Conservation (phyloP, 2,329 filamentous ascomycete species). For the Massarina eburnea region DNA sequence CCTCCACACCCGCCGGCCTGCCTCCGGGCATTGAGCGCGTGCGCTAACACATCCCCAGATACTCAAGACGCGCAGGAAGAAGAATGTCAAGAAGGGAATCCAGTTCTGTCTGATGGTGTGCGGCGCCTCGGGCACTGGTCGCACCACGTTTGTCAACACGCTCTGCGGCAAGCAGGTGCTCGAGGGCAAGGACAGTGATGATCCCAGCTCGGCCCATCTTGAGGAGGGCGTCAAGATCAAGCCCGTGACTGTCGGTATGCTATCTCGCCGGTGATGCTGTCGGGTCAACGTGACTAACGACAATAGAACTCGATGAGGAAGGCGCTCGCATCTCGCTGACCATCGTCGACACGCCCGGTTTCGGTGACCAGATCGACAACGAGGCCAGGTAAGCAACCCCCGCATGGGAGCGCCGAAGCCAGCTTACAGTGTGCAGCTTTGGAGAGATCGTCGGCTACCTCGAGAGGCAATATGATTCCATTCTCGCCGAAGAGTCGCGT, state of each 20-base stretch:
- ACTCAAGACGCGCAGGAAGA: conserved; percentile 97
- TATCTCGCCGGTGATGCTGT: background rate
- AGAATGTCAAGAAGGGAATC: conserved; percentile 99
- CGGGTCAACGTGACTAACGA: conserved; percentile 44
- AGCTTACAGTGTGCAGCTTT: conserved; percentile 65
- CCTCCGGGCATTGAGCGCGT: conserved; percentile 18
- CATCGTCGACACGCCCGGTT: conserved; percentile 97
- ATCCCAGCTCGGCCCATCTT: conserved; percentile 81
- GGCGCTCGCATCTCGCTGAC: conserved; percentile 97
- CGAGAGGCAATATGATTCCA: conserved; percentile 99
- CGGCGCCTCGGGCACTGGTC: conserved; percentile 97
- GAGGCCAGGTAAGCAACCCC: conserved; percentile 75
- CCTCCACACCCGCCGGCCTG: conserved; percentile 16
- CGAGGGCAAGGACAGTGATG: conserved; percentile 87
- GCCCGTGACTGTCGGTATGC: conserved; percentile 91
- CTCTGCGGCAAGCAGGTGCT: conserved; percentile 95
- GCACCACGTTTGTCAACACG: conserved; percentile 99
- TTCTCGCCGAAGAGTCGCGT: conserved; percentile 97
- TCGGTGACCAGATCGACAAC: conserved; percentile 98
- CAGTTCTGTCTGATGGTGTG: conserved; percentile 99
- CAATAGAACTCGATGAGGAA: conserved; percentile 89
- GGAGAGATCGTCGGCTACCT: conserved; percentile 97
- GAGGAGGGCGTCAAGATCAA: conserved; percentile 99
- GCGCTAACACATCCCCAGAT: conserved; percentile 36
- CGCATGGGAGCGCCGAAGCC: background rate